These are phyloP conservation scores for Pseudevernia furfuracea DNA, from an alignment of 495 filamentous ascomycete species.

Conservation along the genomic window DNA sequence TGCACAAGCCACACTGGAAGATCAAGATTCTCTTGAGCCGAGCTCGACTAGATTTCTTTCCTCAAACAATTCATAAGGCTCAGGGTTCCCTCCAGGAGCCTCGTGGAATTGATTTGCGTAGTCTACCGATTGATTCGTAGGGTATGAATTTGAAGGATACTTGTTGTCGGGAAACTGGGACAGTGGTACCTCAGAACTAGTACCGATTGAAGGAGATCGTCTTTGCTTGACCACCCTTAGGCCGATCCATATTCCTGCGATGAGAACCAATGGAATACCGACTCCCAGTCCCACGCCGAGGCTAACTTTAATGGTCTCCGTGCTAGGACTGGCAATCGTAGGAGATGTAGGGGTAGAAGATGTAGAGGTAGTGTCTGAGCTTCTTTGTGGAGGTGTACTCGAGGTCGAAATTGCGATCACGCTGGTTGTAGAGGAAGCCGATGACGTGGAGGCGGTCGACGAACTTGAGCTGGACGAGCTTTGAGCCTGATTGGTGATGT, in stretches of 20 bases:
- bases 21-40: neutral
- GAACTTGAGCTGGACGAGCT: neutral
- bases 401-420: neutral
- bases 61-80: neutral
- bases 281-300: constrained; percentile 6
- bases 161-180: neutral
- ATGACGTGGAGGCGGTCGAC: neutral
- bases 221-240: neutral
- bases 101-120: neutral
- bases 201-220: neutral
- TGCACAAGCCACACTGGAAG: neutral
- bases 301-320: constrained; percentile 3
- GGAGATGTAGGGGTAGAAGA: neutral
- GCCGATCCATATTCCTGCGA: constrained; percentile 1
- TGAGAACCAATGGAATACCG: constrained; percentile 2
- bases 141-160: neutral
- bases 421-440: neutral
- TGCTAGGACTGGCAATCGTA: neutral
- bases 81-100: neutral
- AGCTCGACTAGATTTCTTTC: neutral
- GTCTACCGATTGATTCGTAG: neutral
- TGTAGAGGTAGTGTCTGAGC: neutral
- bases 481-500: neutral
- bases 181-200: neutral
- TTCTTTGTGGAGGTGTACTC: neutral